Percentiles rank a stretch among this genome's conserved stretches.
Evolutionary conservation across 257 asterid genomes (phyloP).

Genomic region (Solanum arcanum): DNA sequence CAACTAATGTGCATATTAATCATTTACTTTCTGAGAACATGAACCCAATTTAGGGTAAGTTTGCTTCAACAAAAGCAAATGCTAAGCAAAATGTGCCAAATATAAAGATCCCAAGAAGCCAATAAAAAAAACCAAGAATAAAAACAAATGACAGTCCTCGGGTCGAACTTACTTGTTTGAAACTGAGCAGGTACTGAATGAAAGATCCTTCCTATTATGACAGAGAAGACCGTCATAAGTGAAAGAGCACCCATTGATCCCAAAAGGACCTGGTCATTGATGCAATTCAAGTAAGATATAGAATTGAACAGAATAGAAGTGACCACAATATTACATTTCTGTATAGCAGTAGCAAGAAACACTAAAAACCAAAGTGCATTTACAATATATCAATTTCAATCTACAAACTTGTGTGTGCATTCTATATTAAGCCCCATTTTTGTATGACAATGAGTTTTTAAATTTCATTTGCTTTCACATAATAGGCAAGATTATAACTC

Average conservation of each 20-base stretch:
- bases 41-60: too few relatives aligned
- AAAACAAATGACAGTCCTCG: not conserved
- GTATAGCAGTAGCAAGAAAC: not conserved
- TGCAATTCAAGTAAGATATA: conserved; percentile 3
- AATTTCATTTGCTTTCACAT: not conserved
- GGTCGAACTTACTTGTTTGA: conserved; percentile 73
- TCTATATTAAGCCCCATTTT: not conserved
- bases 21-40: not conserved
- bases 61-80: not conserved
- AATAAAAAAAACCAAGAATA: not conserved
- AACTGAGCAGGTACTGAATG: conserved; percentile 94
- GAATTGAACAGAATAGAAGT: not conserved
- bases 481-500: not conserved
- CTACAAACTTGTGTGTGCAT: not conserved
- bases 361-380: not conserved
- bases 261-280: conserved; percentile 62
- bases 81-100: not conserved
- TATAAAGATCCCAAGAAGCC: not conserved
- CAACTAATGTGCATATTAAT: not conserved
- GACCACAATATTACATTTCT: not conserved
- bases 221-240: conserved; percentile 83
- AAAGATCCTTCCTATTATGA: conserved; percentile 75
- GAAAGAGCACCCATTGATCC: conserved; percentile 98
- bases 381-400: not conserved
- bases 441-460: not conserved